Conservation (phyloP, 768 basidiomycete genomes). For the Leucocoprinus sp. region DNA sequence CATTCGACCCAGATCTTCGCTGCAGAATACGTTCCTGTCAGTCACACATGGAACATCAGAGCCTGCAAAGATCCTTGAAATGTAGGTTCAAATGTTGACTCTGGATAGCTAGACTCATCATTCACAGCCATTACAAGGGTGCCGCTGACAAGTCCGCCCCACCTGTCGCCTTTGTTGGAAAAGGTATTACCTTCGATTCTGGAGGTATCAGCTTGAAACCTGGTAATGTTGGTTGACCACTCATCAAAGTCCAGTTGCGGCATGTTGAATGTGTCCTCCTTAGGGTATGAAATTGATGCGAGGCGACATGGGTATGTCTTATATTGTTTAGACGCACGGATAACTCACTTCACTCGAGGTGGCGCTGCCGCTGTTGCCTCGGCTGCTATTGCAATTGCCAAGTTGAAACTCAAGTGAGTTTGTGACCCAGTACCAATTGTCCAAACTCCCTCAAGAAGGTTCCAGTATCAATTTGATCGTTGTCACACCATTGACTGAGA, state of each 20-base stretch:
- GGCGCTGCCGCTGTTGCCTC: conserved; percentile 76
- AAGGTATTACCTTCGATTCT: conserved; percentile 86
- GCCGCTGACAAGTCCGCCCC: conserved; percentile 42
- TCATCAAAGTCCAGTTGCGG: neutral
- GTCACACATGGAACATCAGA: conserved; percentile 77
- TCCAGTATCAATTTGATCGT: conserved; percentile 67
- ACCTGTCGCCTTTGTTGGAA: conserved; percentile 75
- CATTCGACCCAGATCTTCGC: conserved; percentile 2
- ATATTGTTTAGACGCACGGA: neutral
- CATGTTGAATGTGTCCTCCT: neutral
- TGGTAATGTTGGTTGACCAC: conserved; percentile 36
- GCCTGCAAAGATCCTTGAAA: conserved; percentile 82
- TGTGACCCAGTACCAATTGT: neutral
- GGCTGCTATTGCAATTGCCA: conserved; percentile 69
- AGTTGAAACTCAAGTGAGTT: conserved; percentile 70
- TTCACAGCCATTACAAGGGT: conserved; percentile 74
- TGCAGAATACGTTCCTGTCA: conserved; percentile 74
- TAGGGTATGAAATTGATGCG: conserved; percentile 82
- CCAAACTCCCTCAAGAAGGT: conserved; percentile 1
- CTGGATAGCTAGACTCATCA: neutral
- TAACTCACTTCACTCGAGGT: conserved; percentile 26
- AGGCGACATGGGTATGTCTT: conserved; percentile 67
- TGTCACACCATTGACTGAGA: conserved; percentile 72
- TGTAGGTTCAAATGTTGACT: conserved; percentile 38
- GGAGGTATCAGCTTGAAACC: conserved; percentile 87